Evolutionary conservation across 2,329 filamentous ascomycete species (phyloP).

Genomic region (Neonectria hederae): DNA sequence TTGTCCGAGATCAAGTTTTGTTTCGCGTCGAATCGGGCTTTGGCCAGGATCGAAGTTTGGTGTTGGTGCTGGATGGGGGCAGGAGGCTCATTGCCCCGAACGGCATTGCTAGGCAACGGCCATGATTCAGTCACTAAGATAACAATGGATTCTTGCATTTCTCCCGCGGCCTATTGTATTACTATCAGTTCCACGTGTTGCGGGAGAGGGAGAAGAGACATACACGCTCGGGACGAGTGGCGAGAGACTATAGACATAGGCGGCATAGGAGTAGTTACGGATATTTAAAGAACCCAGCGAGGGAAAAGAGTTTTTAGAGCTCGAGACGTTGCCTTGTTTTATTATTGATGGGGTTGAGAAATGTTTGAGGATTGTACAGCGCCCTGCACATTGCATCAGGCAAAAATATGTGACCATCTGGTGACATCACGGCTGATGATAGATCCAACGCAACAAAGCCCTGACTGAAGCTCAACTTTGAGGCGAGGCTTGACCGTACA

Average conservation of each 20-base stretch:
- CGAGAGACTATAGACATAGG: background rate
- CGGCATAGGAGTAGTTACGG: background rate
- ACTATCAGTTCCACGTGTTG: background rate
- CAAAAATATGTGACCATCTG: background rate
- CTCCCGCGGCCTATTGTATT: background rate
- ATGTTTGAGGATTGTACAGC: background rate
- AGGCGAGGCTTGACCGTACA: background rate
- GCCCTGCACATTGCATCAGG: background rate
- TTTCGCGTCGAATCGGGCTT: background rate
- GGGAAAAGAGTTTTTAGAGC: background rate
- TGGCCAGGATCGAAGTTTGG: background rate
- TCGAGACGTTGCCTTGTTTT: background rate
- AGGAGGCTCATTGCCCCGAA: background rate
- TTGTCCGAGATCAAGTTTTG: background rate
- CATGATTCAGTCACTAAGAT: constrained; percentile 1
- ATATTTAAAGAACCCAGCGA: background rate
- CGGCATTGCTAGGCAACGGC: background rate
- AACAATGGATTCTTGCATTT: background rate
- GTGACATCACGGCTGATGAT: background rate
- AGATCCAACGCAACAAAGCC: background rate
- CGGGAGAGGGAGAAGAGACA: background rate
- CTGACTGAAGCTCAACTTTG: background rate
- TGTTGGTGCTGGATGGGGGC: background rate
- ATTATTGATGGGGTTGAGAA: background rate
- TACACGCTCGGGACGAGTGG: background rate